These are phyloP conservation scores for Xylariaceae sp. DNA, from an alignment of 2,329 filamentous ascomycete species.

Conservation along the genomic window DNA sequence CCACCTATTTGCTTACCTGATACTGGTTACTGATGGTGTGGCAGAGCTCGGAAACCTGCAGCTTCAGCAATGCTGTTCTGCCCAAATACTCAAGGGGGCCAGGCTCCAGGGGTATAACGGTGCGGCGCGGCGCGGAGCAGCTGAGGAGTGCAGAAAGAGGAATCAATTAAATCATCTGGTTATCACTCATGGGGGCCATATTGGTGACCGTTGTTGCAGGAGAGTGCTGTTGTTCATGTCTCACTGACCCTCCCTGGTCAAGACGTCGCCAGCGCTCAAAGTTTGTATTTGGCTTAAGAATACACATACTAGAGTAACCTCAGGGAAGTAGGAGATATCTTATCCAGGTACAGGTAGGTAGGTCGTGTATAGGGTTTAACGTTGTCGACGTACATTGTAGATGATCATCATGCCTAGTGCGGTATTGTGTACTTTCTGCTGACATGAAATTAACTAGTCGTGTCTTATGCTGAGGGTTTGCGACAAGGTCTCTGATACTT, in stretches of 20 bases:
- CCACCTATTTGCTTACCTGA: slow-evolving; percentile 13
- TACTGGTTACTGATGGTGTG: slow-evolving; percentile 9
- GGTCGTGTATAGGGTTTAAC: too few relatives aligned
- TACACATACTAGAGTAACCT: too few relatives aligned
- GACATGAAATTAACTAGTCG: background rate
- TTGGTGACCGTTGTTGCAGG: background rate
- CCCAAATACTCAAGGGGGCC: too few relatives aligned
- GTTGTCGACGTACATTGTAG: too few relatives aligned
- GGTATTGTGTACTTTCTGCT: slow-evolving; percentile 13
- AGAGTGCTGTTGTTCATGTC: background rate
- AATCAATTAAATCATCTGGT: slow-evolving; percentile 5
- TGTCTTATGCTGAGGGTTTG: background rate
- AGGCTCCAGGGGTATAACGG: too few relatives aligned
- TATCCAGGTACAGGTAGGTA: too few relatives aligned
- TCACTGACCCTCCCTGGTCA: slow-evolving; percentile 3
- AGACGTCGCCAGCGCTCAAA: background rate
- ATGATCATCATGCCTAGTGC: background rate
- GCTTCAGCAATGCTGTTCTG: background rate
- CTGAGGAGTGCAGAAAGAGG: too few relatives aligned
- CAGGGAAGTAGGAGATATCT: too few relatives aligned
- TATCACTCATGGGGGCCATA: background rate
- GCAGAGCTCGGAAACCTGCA: background rate
- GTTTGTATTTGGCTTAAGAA: background rate
- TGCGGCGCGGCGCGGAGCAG: too few relatives aligned
- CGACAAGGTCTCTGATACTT: slow-evolving; percentile 4